phyloP scores from a whole-genome alignment of 148 eudicot genomes.

The Tetragonia tetragonoides region DNA sequence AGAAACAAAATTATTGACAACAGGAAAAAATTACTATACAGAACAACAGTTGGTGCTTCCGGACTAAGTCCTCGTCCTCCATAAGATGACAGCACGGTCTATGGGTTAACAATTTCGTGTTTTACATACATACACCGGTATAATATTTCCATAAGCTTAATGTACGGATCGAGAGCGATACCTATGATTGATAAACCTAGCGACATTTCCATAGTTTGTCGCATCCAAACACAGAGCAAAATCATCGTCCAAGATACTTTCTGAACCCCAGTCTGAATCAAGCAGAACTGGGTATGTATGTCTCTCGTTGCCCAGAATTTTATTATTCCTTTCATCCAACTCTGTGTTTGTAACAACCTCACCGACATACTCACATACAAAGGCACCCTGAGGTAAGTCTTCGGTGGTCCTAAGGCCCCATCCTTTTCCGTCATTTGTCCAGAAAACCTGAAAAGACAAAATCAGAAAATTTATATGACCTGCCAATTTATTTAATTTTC shows the following conservation, averaged over 20 bases:
- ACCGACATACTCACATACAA: slow-evolving; percentile 64
- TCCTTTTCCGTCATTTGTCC: slow-evolving; percentile 54
- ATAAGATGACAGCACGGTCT: not conserved
- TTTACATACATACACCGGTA: not conserved
- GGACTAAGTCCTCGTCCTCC: not conserved
- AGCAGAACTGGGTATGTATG: slow-evolving; percentile 67
- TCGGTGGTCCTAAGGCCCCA: slow-evolving; percentile 60
- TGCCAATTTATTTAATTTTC: too few species aligned
- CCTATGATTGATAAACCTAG: slow-evolving; percentile 69
- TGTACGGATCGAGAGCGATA: slow-evolving; percentile 17
- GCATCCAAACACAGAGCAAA: slow-evolving; percentile 74
- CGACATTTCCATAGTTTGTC: slow-evolving; percentile 59
- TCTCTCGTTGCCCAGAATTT: slow-evolving; percentile 37
- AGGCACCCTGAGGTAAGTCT: slow-evolving; percentile 57
- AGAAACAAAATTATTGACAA: not conserved
- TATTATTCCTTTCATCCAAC: slow-evolving; percentile 44
- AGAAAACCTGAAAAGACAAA: slow-evolving; percentile 45
- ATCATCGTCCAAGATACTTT: slow-evolving; percentile 61
- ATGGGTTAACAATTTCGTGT: not conserved
- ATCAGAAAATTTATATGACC: too few species aligned
- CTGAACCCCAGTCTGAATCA: slow-evolving; percentile 74
- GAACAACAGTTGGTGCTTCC: not conserved
- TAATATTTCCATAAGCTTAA: not conserved
- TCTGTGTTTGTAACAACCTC: slow-evolving; percentile 62
- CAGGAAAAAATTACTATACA: not conserved